phyloP scores from a whole-genome alignment of 352 stramenopile genomes.

The Thraustochytrium sp. region DNA sequence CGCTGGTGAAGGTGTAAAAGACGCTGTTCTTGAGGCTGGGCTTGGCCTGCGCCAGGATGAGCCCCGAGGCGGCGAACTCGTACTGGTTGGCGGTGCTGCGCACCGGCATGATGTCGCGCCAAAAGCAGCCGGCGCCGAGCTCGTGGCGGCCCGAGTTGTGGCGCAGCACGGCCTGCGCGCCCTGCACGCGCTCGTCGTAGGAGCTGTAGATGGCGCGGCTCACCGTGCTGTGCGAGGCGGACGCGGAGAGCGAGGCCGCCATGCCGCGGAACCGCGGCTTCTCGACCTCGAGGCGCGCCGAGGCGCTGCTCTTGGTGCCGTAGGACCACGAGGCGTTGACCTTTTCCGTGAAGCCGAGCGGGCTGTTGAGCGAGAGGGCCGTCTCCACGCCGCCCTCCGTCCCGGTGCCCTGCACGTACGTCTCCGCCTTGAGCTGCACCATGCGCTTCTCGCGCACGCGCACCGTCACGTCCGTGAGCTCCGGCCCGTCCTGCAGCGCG shows the following conservation, averaged over 20 bases:
- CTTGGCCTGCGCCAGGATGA: slow-evolving; percentile 76
- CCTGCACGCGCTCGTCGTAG: slow-evolving; percentile 76
- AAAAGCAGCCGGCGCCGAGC: slow-evolving; percentile 70
- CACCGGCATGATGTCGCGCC: slow-evolving; percentile 73
- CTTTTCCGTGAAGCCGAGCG: slow-evolving; percentile 71
- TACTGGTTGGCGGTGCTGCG: slow-evolving; percentile 72
- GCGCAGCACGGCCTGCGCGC: slow-evolving; percentile 70
- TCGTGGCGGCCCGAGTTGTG: slow-evolving; percentile 75
- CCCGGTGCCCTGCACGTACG: slow-evolving; percentile 57
- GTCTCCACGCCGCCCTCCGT: slow-evolving; percentile 76
- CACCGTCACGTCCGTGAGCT: slow-evolving; percentile 68
- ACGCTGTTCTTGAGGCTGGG: slow-evolving; percentile 82
- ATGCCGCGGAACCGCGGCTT: slow-evolving; percentile 75
- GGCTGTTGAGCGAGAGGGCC: slow-evolving; percentile 70
- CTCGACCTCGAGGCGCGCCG: slow-evolving; percentile 69
- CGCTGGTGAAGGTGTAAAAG: slow-evolving; percentile 83
- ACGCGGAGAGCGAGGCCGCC: slow-evolving; percentile 67
- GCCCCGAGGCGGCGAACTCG: slow-evolving; percentile 70
- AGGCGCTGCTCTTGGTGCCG: slow-evolving; percentile 72
- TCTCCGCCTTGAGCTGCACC: slow-evolving; percentile 65
- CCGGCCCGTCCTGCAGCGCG: not conserved
- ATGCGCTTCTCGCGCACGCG: slow-evolving; percentile 76
- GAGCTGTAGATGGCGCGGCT: slow-evolving; percentile 76
- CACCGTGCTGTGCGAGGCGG: slow-evolving; percentile 64
- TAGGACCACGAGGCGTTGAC: slow-evolving; percentile 69